Conservation (phyloP, 257 asterid species). For the Lycium barbarum region DNA sequence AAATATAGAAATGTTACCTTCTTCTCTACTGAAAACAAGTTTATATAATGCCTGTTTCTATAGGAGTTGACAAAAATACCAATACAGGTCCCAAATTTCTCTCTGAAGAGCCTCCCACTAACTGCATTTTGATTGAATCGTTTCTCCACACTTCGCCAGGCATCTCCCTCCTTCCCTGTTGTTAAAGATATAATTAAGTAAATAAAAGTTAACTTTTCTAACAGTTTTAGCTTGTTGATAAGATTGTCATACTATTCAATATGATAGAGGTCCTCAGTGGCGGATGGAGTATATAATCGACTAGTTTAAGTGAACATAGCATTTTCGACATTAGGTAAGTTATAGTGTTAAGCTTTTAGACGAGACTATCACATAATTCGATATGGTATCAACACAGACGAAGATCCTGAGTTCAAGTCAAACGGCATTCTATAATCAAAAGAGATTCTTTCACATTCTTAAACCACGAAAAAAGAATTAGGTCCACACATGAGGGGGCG, state of each 20-base stretch:
- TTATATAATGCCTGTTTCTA: not conserved
- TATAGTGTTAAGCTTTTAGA: not conserved
- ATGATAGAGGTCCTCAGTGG: not conserved
- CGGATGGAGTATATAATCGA: too few relatives aligned
- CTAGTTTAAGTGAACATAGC: too few relatives aligned
- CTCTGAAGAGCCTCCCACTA: conserved; percentile 64
- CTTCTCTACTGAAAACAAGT: not conserved
- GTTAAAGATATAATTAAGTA: not conserved
- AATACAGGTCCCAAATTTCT: conserved; percentile 84
- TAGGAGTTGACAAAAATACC: conserved; percentile 51
- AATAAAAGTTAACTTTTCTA: not conserved
- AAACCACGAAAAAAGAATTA: not conserved
- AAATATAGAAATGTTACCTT: conserved; percentile 21
- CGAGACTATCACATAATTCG: not conserved
- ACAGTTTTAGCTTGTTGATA: too few relatives aligned
- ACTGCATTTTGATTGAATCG: conserved; percentile 56
- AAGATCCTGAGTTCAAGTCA: not conserved
- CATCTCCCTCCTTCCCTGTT: conserved; percentile 87
- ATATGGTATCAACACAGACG: not conserved
- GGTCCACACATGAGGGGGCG: not conserved
- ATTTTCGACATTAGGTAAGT: not conserved
- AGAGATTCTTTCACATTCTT: not conserved
- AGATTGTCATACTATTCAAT: not conserved
- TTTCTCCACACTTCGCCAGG: conserved; percentile 72
- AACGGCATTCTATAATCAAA: not conserved